Evolutionary conservation across 345 rosid species (phyloP), one percentile per base, ranked within the genome.

Genomic region (Eutrema japonicum): DNA sequence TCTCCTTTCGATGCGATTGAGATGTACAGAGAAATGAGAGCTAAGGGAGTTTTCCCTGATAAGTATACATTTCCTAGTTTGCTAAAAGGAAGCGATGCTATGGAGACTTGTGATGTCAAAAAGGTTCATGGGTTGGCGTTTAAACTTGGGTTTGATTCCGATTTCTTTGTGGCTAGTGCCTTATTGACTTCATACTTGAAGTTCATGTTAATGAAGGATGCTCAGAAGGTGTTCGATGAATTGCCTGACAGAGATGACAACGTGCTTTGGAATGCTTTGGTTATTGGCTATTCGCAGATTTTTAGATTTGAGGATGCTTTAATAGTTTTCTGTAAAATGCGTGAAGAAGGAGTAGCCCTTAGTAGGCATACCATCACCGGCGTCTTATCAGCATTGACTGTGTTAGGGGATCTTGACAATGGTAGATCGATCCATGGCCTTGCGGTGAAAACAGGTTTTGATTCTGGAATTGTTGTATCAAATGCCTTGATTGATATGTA

Each of bases 401-500:
- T 73, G 45, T 75, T 70, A 65, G 85, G 80, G 8, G 81, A 82
- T 76, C 10, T 80, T 53, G 54, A 76, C 12, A 75, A 66, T 30
- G 86, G 96, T 72, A 74, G 78, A 71, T 71, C 59, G 29, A 36
- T 84, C 70, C 96, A 89, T 71, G 82, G 83, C 4, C 58, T 79
- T 33, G 84, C 81, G 32, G 48, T 83, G 60, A 85, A 87, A 67
- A 48, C 70, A 50, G 87, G 89, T 9, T 79, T 68, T 38, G 78
- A 58, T 42, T 77, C 78, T 4, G 69, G 73, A 53, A 51, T 68
- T 41, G 75, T 57, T 5, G 88, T 89, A 60, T 79, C 77, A n/a
- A 85, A 81, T 74, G 84, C 90, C 0, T 73, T 88, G 80, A 82
- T 89, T 78, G 88, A 89, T 81, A 79, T 87, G 90, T 87, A 89